Base-by-base conservation (phyloP, 2,329 filamentous ascomycete genomes). In the Xylariaceae sp. region DNA sequence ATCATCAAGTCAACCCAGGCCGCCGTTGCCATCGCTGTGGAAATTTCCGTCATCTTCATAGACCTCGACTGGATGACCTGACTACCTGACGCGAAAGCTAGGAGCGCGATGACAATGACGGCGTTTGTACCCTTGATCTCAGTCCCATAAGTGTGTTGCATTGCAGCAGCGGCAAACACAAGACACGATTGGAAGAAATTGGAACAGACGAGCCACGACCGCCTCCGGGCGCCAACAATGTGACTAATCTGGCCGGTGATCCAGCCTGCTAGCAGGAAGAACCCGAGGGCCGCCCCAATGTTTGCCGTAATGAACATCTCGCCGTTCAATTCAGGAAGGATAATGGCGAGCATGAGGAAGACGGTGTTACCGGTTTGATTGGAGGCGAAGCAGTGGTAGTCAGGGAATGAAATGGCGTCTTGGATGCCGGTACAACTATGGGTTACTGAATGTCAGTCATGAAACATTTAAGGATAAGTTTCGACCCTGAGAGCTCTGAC, bases 291-390 rank as follows among this genome's bases (percentile, higher is more conserved):
- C 11, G 72, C 61, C 31, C 67, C 76, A 32, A 81, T 76, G 48
- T 81, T 80, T 35, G 68, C 52, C 11, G 72, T 69, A 50, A 68
- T 63, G 57, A 79, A 79, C 54, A 69, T 63, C 16, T 71, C 63
- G 34, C 68, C 65, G 48, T 72, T 63, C 44, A 73, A 59, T 28
- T 69, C 55, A 8, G 75, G 72, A 22, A 74, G 51, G 28, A 74
- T 62, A 42, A 80, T 64, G 22, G 75, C 76, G 9, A 75, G 54
- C 43, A 70, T 63, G 8, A 82, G 66, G 51, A 83, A 74, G 37
- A 83, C 72, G 2, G 78, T 81, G 61, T 83, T 83, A 44, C 80
- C 79, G 0, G 79, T 83, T 54, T 83, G 78, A 57, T 83, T 83
- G 22, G 77, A 81, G 12, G 76, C 74, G 57, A 83, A 81, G 55